Evolutionary conservation across 305 asterid species (phyloP).

Genomic region (Nicotiana rustica): DNA sequence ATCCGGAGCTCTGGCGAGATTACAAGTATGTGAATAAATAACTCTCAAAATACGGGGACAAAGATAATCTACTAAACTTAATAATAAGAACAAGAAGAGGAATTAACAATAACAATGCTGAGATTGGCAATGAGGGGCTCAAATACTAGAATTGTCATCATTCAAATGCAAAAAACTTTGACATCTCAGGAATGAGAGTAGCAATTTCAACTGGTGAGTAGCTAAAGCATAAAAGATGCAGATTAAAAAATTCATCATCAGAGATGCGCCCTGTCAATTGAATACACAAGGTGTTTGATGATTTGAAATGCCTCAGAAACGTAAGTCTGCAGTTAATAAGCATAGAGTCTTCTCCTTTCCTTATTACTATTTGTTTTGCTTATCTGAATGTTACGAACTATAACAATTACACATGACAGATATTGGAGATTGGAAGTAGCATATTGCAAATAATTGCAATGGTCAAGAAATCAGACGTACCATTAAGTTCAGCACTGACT

Average conservation of each 20-base stretch:
- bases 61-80: neutral
- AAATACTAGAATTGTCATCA: constrained; percentile 23
- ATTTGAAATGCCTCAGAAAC: too few relatives aligned
- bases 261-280: neutral
- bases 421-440: neutral
- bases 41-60: neutral
- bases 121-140: neutral
- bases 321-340: neutral
- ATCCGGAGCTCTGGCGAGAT: constrained; percentile 64
- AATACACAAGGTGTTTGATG: too few relatives aligned
- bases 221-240: neutral
- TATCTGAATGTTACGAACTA: neutral
- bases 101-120: neutral
- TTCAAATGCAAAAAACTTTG: neutral
- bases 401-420: neutral
- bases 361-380: too few relatives aligned
- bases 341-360: neutral
- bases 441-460: constrained; percentile 1
- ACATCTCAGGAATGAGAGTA: neutral
- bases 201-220: neutral
- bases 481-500: constrained; percentile 83
- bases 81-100: neutral
- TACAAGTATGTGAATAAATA: constrained; percentile 14
- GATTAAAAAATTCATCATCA: too few relatives aligned
- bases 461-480: constrained; percentile 47